Percentiles rank a stretch among this genome's conserved stretches.
Evolutionary conservation across 768 basidiomycete genomes (phyloP).

Genomic region (Suillus subaureus): DNA sequence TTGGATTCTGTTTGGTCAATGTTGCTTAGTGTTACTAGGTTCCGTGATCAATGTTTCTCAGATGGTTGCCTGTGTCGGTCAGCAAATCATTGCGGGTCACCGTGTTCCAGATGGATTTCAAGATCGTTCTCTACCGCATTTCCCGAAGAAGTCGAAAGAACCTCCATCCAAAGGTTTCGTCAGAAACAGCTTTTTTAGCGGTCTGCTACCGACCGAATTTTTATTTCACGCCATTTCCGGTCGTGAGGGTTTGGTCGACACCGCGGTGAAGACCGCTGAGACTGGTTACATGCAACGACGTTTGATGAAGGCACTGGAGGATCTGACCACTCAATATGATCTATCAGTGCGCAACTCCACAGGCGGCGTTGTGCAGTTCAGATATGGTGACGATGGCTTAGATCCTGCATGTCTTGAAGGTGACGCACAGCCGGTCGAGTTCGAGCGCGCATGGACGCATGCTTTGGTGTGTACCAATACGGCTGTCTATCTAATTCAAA

Average conservation of each 20-base stretch:
- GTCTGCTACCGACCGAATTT: constrained; percentile 92
- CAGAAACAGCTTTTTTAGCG: constrained; percentile 94
- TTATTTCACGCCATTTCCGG: constrained; percentile 99
- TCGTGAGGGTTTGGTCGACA: constrained; percentile 97
- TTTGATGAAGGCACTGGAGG: constrained; percentile 98
- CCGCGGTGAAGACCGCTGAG: constrained; percentile 99
- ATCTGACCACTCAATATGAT: constrained; percentile 95
- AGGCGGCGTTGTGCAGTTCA: constrained; percentile 96
- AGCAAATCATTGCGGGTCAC: constrained; percentile 97
- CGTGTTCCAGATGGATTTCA: constrained; percentile 99
- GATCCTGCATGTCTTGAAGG: constrained; percentile 97
- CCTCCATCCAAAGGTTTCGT: constrained; percentile 99
- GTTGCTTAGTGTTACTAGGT: constrained; percentile 48
- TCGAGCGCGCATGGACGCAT: constrained; percentile 85
- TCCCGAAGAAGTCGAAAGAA: constrained; percentile 94
- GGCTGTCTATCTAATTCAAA: constrained; percentile 9
- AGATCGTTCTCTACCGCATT: constrained; percentile 98
- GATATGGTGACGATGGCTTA: constrained; percentile 94
- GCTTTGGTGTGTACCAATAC: constrained; percentile 55
- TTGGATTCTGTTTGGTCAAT: not conserved
- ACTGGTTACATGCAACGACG: constrained; percentile 99
- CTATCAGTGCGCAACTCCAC: constrained; percentile 91
- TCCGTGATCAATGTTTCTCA: constrained; percentile 99
- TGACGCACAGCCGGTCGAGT: constrained; percentile 92
- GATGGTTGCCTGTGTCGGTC: constrained; percentile 99